phyloP scores from a whole-genome alignment of 306 rosid genomes.

The Echinosophora koreensis region DNA sequence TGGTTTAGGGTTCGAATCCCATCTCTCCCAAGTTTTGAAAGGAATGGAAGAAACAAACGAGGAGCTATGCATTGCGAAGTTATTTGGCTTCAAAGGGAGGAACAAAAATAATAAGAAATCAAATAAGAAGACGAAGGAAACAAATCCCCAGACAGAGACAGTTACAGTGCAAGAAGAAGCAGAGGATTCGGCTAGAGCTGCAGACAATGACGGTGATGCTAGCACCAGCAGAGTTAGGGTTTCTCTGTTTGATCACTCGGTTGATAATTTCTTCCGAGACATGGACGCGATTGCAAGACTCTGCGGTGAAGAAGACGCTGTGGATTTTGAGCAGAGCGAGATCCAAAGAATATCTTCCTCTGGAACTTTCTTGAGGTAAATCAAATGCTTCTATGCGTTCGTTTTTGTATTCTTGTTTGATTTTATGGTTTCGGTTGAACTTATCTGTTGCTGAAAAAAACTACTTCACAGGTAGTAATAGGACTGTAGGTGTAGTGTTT shows the following conservation, averaged over 20 bases:
- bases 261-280: constrained; percentile 69
- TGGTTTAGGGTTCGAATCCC: constrained; percentile 42
- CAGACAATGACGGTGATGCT: constrained; percentile 30
- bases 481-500: too few relatives aligned
- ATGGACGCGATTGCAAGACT: constrained; percentile 64
- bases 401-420: background rate
- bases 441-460: too few relatives aligned
- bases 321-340: constrained; percentile 51
- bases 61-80: constrained; percentile 30
- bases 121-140: constrained; percentile 15
- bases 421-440: too few relatives aligned
- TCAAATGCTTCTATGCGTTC: background rate
- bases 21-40: background rate
- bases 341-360: constrained; percentile 65
- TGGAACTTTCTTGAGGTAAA: constrained; percentile 73
- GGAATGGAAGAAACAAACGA: constrained; percentile 36
- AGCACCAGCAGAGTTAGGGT: constrained; percentile 43
- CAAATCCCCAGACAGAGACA: background rate
- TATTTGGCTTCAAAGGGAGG: constrained; percentile 36
- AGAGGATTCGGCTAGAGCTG: constrained; percentile 20
- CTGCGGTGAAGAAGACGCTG: constrained; percentile 60
- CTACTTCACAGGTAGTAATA: too few relatives aligned
- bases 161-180: constrained; percentile 1
- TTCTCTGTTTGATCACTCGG: constrained; percentile 66
- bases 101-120: constrained; percentile 40